Percentiles rank a stretch among this genome's conserved stretches.
phyloP scores from a whole-genome alignment of 805 yeast genomes.

The Metschnikowia baotianmanensis region DNA sequence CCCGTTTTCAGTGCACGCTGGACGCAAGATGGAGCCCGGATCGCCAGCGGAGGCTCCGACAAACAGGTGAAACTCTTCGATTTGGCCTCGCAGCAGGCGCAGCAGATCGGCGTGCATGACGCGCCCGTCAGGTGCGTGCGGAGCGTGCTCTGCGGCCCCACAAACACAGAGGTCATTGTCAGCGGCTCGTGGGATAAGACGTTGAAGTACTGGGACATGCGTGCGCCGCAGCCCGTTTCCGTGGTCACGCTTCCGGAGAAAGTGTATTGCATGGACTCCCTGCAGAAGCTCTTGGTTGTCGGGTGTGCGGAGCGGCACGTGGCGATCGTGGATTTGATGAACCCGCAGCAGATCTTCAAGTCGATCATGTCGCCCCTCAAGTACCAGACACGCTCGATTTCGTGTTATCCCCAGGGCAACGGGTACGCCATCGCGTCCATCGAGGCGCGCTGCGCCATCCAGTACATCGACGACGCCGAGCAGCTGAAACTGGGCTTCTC shows the following conservation, averaged over 20 bases:
- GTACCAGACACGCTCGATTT: slow-evolving; percentile 79
- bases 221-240: slow-evolving; percentile 78
- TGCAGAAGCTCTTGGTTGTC: slow-evolving; percentile 81
- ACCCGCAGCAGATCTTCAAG: slow-evolving; percentile 81
- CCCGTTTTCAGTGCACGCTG: slow-evolving; percentile 84
- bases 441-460: slow-evolving; percentile 95
- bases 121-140: slow-evolving; percentile 74
- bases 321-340: slow-evolving; percentile 70
- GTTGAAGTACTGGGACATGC: slow-evolving; percentile 89
- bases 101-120: slow-evolving; percentile 83
- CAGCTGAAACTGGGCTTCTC: slow-evolving; percentile 76
- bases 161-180: slow-evolving; percentile 77
- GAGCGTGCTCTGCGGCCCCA: slow-evolving; percentile 81
- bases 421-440: slow-evolving; percentile 92
- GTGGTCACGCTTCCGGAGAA: slow-evolving; percentile 85
- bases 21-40: slow-evolving; percentile 83
- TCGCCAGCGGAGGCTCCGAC: slow-evolving; percentile 88
- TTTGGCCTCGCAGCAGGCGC: slow-evolving; percentile 74
- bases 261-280: slow-evolving; percentile 83
- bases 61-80: slow-evolving; percentile 84
- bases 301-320: slow-evolving; percentile 91
- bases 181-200: slow-evolving; percentile 98
- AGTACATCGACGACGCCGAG: slow-evolving; percentile 81
- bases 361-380: slow-evolving; percentile 73
- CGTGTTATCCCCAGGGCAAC: slow-evolving; percentile 87